Percentiles rank a stretch among this genome's conserved stretches.
These are phyloP conservation scores for Carex arenaria DNA, from an alignment of 202 grass and related monocot genomes.

Conservation along the genomic window DNA sequence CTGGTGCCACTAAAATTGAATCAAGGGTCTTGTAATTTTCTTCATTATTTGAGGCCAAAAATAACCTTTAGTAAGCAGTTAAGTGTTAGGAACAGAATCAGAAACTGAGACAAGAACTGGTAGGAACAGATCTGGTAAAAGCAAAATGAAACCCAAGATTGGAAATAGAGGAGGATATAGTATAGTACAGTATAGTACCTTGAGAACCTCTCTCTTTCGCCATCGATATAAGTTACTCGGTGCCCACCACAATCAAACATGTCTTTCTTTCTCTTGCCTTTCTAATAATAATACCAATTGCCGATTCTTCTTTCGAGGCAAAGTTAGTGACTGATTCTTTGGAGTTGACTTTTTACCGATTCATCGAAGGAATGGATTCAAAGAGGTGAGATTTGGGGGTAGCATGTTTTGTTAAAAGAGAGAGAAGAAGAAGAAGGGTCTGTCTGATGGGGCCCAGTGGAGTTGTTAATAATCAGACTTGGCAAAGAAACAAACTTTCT, in stretches of 20 bases:
- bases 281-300: neutral
- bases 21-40: too few species aligned
- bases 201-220: slow-evolving; percentile 45
- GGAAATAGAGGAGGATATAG: too few species aligned
- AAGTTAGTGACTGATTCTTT: neutral
- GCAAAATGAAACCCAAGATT: too few species aligned
- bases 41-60: too few species aligned
- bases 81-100: too few species aligned
- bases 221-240: slow-evolving; percentile 35
- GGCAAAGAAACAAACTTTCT: too few species aligned
- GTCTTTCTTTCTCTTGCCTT: neutral
- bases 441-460: neutral
- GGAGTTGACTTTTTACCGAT: neutral
- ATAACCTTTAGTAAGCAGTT: too few species aligned
- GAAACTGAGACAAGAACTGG: neutral
- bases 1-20: too few species aligned
- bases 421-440: neutral
- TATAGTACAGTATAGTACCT: slow-evolving; percentile 25
- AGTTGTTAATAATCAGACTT: too few species aligned
- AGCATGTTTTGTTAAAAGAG: neutral
- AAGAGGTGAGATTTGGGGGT: neutral
- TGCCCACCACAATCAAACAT: slow-evolving; percentile 44
- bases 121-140: too few species aligned
- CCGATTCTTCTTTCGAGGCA: too few species aligned
- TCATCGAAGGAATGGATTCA: neutral